Conservation (phyloP, 306 rosid genomes). For the Comarum palustre region DNA sequence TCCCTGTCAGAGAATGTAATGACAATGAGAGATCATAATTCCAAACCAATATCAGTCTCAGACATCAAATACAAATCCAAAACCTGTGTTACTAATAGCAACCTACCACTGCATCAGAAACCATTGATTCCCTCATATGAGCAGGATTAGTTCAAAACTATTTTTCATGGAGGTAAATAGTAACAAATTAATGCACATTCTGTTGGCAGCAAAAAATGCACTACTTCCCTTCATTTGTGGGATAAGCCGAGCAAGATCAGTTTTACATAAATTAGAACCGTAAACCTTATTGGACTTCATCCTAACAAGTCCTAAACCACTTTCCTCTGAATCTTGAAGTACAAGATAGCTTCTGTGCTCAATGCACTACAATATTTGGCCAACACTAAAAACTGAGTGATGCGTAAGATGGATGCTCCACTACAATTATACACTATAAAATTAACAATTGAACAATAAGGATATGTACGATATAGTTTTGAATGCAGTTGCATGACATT, state of each 20-base stretch:
- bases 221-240: not conserved
- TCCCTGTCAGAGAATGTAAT: constrained; percentile 43
- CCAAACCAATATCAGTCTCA: constrained; percentile 20
- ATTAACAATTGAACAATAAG: not conserved
- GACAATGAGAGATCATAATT: constrained; percentile 21
- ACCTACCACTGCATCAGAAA: constrained; percentile 18
- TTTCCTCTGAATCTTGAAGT: constrained; percentile 6
- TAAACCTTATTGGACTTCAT: not conserved
- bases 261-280: not conserved
- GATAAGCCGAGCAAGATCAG: not conserved
- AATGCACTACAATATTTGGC: constrained; percentile 15
- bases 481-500: not conserved
- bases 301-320: constrained; percentile 7
- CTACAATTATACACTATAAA: not conserved
- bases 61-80: not conserved
- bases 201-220: not conserved
- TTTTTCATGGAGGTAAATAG: not conserved
- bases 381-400: not conserved
- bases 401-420: not conserved
- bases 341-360: not conserved
- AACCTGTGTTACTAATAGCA: not conserved
- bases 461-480: not conserved
- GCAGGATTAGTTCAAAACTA: not conserved
- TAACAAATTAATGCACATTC: not conserved
- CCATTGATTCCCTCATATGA: not conserved